These are phyloP conservation scores for Collybia sordida DNA, from an alignment of 768 basidiomycete species.

Conservation along the genomic window DNA sequence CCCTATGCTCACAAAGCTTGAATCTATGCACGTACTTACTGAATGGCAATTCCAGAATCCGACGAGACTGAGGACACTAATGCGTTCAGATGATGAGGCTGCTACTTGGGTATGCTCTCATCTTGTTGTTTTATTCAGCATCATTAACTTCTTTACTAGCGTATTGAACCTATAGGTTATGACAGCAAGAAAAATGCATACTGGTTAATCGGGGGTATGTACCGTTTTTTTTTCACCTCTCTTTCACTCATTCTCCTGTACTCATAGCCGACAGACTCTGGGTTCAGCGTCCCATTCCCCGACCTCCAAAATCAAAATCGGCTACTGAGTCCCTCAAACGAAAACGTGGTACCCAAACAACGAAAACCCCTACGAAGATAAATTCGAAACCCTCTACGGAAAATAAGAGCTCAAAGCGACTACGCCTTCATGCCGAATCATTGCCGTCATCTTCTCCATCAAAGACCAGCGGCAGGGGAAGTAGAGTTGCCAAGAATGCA, in stretches of 20 bases:
- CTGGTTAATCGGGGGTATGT: conserved; percentile 81
- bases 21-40: conserved; percentile 66
- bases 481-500: conserved; percentile 67
- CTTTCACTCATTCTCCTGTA: background rate
- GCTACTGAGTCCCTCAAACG: conserved; percentile 31
- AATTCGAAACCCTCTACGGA: conserved; percentile 2
- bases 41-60: conserved; percentile 92
- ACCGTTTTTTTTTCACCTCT: background rate
- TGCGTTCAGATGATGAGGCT: conserved; percentile 78
- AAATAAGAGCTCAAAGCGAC: conserved; percentile 22
- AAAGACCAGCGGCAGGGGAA: conserved; percentile 30
- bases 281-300: conserved; percentile 67
- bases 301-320: conserved; percentile 1
- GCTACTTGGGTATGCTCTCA: conserved; percentile 68
- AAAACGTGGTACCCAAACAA: conserved; percentile 25
- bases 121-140: conserved; percentile 3
- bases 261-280: conserved; percentile 74
- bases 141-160: conserved; percentile 39
- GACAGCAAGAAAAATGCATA: conserved; percentile 78
- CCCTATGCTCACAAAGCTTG: conserved; percentile 69
- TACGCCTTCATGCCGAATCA: conserved; percentile 11
- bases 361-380: background rate
- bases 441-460: background rate
- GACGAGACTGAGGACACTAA: conserved; percentile 61
- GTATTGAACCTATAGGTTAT: conserved; percentile 83